Evolutionary conservation across 75 land plant genomes (phyloP), one percentile per base, ranked within the genome.

Genomic region (Cunninghamia lanceolata): DNA sequence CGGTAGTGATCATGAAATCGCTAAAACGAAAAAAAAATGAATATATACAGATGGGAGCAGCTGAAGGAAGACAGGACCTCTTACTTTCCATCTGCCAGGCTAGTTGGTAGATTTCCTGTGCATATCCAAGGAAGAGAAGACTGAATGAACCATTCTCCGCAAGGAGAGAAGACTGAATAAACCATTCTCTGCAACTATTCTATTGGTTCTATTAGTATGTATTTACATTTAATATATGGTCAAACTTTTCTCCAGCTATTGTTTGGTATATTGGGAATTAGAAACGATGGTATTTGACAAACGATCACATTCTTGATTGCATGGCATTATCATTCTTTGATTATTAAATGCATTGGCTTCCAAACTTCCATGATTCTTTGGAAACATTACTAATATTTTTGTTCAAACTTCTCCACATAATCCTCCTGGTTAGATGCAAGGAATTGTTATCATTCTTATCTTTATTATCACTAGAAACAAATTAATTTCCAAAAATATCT

Each of bases 21-120:
- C n/a, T 63, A 6, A 63, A 5, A 7, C 7, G 0, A 25, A 63
- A 63, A 25, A 7, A 2, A 0, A 1, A 25, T 63, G n/a, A 63
- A 63, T 9, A 7, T 84, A 59, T 46, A 71, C 88, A 92, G 93
- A 70, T 93, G 94, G 94, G 88, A 9, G 30, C 94, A 91, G 82
- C 28, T 88, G 21, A 89, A 91, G 82, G 91, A 91, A 66, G 94
- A 93, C 53, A 59, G 74, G 80, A 84, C 90, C 87, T 91, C 92
- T 4, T 93, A 89, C 84, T 93, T 93, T 63, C 94, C 94, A 0
- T 91, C 94, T 2, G 92, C 94, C 73, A 89, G 94, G 59, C 52
- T 91, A n/a, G 89, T 93, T 15, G 89, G 89, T 82, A 66, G 89
- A 46, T 83, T 82, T 47, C 85, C 82, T 30, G 53, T 86, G 28